Conservation (phyloP, 805 yeast genomes). For the Candida dajiaensis region DNA sequence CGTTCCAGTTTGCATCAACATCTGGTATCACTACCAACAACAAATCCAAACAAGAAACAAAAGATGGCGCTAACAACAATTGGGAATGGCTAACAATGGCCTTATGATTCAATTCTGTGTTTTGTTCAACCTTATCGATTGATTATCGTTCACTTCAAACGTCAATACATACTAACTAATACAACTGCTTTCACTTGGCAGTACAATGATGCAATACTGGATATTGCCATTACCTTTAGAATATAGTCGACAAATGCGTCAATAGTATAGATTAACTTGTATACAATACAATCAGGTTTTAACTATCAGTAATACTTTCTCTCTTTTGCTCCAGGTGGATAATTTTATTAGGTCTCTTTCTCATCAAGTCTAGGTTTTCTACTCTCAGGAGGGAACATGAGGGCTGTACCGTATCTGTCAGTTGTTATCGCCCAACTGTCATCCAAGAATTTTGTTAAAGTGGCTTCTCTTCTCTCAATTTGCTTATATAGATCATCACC, state of each 20-base stretch:
- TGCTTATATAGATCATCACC: background rate
- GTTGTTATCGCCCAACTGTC: background rate
- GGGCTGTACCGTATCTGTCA: background rate
- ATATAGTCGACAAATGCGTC: background rate
- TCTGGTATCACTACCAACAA: background rate
- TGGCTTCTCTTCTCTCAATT: background rate
- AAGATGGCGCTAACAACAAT: conserved; percentile 15
- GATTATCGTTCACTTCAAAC: too few species aligned
- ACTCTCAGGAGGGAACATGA: background rate
- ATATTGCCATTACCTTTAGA: background rate
- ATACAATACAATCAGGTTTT: background rate
- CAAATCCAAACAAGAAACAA: background rate
- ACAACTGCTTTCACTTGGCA: background rate
- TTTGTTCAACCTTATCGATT: too few species aligned
- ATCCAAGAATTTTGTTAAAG: background rate
- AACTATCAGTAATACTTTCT: background rate
- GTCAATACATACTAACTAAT: too few species aligned
- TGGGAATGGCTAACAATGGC: conserved; percentile 27
- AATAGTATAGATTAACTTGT: background rate
- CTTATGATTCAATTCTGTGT: conserved; percentile 4
- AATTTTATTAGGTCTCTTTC: background rate
- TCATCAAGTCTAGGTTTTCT: background rate
- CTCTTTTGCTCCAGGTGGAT: too few species aligned
- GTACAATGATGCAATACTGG: background rate
- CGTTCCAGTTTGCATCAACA: conserved; percentile 6